Evolutionary conservation across 306 rosid species (phyloP).

Genomic region (Vigna reflexopilosa): DNA sequence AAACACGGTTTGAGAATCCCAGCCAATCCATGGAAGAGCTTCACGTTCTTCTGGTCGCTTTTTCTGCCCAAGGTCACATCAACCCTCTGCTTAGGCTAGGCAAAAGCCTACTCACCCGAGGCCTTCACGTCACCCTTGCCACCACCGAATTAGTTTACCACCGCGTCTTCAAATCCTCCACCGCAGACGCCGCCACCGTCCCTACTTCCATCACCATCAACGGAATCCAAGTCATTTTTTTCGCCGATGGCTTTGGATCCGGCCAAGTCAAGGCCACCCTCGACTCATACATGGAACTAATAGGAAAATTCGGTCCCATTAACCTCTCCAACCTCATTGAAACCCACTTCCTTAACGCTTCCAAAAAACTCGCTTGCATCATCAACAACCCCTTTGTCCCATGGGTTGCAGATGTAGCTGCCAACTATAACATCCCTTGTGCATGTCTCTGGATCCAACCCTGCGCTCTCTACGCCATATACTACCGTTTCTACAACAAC

Average conservation of each 20-base stretch:
- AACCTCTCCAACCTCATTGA: constrained; percentile 49
- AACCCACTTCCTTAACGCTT: constrained; percentile 29
- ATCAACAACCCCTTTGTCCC: constrained; percentile 62
- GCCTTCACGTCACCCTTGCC: constrained; percentile 65
- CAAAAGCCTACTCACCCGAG: constrained; percentile 43
- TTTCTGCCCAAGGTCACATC: constrained; percentile 63
- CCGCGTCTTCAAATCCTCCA: constrained; percentile 44
- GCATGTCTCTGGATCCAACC: constrained; percentile 70
- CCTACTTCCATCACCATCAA: constrained; percentile 44
- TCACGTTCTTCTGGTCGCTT: constrained; percentile 57
- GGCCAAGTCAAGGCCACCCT: background rate
- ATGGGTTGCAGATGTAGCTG: constrained; percentile 59
- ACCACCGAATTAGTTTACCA: constrained; percentile 56
- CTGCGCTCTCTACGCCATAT: constrained; percentile 55
- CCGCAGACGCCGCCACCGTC: constrained; percentile 7
- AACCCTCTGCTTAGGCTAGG: constrained; percentile 58
- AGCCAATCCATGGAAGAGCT: constrained; percentile 37
- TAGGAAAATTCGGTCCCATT: constrained; percentile 47
- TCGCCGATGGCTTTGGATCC: constrained; percentile 44
- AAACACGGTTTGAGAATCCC: too few species aligned
- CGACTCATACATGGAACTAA: constrained; percentile 45
- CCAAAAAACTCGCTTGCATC: constrained; percentile 49
- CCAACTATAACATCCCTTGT: constrained; percentile 49
- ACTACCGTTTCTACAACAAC: constrained; percentile 52
- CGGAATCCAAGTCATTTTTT: constrained; percentile 52